Conservation (phyloP, 495 filamentous ascomycete genomes). For the Tuber aestivum region DNA sequence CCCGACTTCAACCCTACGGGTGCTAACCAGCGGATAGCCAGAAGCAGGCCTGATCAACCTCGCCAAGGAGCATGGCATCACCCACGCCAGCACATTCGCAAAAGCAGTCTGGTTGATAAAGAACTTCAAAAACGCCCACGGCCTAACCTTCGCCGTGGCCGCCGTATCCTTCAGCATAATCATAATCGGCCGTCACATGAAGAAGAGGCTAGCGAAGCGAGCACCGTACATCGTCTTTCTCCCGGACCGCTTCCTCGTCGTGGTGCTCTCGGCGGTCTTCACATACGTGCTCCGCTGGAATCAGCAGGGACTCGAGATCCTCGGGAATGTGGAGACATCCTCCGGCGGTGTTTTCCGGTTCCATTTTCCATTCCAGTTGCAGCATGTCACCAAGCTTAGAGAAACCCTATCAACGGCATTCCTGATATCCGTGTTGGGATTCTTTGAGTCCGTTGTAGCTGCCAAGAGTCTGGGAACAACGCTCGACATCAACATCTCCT, state of each 20-base stretch:
- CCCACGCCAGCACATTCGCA: slow-evolving; percentile 75
- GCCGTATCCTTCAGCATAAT: slow-evolving; percentile 78
- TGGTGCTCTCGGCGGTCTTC: slow-evolving; percentile 76
- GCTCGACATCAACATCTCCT: slow-evolving; percentile 61
- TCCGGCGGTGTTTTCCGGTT: slow-evolving; percentile 66
- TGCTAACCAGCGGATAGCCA: slow-evolving; percentile 46
- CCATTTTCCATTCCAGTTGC: slow-evolving; percentile 72
- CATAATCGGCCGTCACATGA: slow-evolving; percentile 71
- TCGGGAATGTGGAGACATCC: slow-evolving; percentile 70
- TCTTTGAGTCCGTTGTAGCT: slow-evolving; percentile 98
- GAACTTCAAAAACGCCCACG: slow-evolving; percentile 60
- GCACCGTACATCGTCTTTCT: slow-evolving; percentile 80
- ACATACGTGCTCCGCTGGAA: slow-evolving; percentile 79
- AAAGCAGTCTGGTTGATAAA: slow-evolving; percentile 74
- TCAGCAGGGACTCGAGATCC: slow-evolving; percentile 67
- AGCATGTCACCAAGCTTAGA: slow-evolving; percentile 72
- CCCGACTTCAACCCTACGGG: background rate
- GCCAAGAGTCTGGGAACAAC: slow-evolving; percentile 74
- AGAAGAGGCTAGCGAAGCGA: slow-evolving; percentile 72
- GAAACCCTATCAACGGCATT: slow-evolving; percentile 87
- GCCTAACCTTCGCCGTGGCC: slow-evolving; percentile 66
- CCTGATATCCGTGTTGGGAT: slow-evolving; percentile 87
- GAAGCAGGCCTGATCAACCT: slow-evolving; percentile 70
- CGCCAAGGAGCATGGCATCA: slow-evolving; percentile 55
- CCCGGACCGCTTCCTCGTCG: slow-evolving; percentile 86